phyloP scores from a whole-genome alignment of 225 moss, liverwort and hornwort genomes.

The Sphagnum contortum region DNA sequence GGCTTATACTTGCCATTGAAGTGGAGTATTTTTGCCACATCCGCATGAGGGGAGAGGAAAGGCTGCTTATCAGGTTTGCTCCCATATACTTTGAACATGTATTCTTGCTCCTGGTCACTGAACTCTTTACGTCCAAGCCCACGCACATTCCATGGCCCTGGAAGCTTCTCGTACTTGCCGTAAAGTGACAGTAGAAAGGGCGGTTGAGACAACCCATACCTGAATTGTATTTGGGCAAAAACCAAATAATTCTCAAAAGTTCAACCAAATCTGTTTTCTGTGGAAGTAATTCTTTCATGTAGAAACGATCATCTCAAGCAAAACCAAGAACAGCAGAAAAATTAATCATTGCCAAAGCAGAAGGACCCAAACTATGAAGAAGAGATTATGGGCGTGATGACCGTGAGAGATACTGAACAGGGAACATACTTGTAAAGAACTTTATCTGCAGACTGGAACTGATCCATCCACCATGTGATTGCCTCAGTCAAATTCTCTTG shows the following conservation, averaged over 20 bases:
- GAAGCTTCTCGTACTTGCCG: conserved; percentile 55
- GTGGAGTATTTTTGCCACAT: conserved; percentile 76
- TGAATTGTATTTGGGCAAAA: conserved; percentile 9
- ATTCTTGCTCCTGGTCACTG: conserved; percentile 57
- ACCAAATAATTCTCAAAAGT: too few species aligned
- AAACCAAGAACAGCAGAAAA: too few species aligned
- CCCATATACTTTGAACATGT: conserved; percentile 19
- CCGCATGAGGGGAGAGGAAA: conserved; percentile 55
- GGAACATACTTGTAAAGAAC: conserved; percentile 58
- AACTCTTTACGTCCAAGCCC: conserved; percentile 72
- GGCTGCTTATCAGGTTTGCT: conserved; percentile 46
- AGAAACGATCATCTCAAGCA: too few species aligned
- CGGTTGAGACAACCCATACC: conserved; percentile 82
- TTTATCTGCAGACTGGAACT: conserved; percentile 36
- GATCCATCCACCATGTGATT: conserved; percentile 88
- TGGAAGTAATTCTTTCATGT: too few species aligned
- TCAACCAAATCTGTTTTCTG: too few species aligned
- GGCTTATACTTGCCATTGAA: conserved; percentile 89
- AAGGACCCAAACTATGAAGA: too few species aligned
- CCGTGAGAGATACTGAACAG: too few species aligned
- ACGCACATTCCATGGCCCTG: conserved; percentile 55
- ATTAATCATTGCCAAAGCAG: too few species aligned
- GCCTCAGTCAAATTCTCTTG: conserved; percentile 58
- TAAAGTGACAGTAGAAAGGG: conserved; percentile 76
- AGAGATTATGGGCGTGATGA: too few species aligned